Conservation (phyloP, 2,329 filamentous ascomycete genomes). For the Ceratocystis papillata region DNA sequence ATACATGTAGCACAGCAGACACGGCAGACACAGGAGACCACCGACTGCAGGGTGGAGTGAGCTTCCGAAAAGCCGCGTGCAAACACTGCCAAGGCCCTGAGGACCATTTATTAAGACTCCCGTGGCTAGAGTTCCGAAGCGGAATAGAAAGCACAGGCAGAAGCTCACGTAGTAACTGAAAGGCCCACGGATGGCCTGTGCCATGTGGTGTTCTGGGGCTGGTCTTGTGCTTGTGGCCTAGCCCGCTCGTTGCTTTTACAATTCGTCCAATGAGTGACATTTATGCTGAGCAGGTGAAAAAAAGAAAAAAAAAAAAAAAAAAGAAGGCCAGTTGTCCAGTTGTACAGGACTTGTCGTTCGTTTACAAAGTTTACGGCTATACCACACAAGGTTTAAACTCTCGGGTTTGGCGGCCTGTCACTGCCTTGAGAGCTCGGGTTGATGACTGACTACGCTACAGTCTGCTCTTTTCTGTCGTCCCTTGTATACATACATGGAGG, state of each 20-base stretch:
- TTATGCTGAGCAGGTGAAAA: too few relatives aligned
- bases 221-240: neutral
- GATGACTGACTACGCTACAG: too few relatives aligned
- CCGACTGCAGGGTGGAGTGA: neutral
- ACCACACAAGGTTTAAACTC: too few relatives aligned
- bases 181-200: neutral
- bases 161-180: neutral
- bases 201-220: neutral
- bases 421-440: too few relatives aligned
- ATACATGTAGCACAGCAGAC: conserved; percentile 2
- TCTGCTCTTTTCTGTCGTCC: too few relatives aligned
- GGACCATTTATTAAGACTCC: neutral
- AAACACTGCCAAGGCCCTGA: neutral
- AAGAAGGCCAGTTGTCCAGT: too few relatives aligned
- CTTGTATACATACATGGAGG: too few relatives aligned
- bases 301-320: too few relatives aligned
- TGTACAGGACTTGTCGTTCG: too few relatives aligned
- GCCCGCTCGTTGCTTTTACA: neutral
- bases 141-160: neutral
- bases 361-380: too few relatives aligned
- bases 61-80: neutral
- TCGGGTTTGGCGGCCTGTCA: too few relatives aligned
- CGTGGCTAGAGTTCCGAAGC: neutral
- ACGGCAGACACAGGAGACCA: neutral
- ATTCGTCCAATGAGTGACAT: too few relatives aligned